These are phyloP conservation scores for Teunomyces aglyptinius DNA, from an alignment of 805 yeast genomes.

Conservation along the genomic window DNA sequence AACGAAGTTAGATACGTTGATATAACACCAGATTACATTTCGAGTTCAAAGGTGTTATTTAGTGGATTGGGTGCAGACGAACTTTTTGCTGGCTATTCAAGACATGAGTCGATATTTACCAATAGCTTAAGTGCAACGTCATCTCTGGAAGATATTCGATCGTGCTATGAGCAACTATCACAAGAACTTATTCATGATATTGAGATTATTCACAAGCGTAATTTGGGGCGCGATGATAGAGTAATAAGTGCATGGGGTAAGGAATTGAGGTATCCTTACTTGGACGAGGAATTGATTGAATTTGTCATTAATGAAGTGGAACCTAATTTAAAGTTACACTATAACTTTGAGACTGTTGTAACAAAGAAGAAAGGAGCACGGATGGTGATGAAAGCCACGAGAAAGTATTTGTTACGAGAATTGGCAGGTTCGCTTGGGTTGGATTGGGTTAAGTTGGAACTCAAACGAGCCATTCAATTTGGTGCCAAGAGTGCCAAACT, in stretches of 20 bases:
- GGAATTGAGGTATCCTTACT: slow-evolving; percentile 84
- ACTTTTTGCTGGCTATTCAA: slow-evolving; percentile 90
- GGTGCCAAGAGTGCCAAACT: slow-evolving; percentile 95
- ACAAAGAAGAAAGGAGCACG: slow-evolving; percentile 29
- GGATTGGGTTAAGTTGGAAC: slow-evolving; percentile 61
- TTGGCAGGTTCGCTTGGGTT: slow-evolving; percentile 56
- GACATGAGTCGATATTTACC: slow-evolving; percentile 61
- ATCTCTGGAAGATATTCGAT: slow-evolving; percentile 16
- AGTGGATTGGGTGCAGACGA: slow-evolving; percentile 99
- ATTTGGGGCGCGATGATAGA: slow-evolving; percentile 88
- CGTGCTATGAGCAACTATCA: slow-evolving; percentile 41
- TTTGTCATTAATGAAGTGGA: slow-evolving; percentile 49
- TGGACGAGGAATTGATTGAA: slow-evolving; percentile 60
- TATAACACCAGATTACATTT: slow-evolving; percentile 33
- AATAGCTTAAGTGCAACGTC: slow-evolving; percentile 15
- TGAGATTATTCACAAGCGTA: slow-evolving; percentile 69
- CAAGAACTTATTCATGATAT: slow-evolving; percentile 70
- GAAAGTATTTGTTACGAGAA: slow-evolving; percentile 60
- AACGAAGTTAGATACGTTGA: slow-evolving; percentile 8
- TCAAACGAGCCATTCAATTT: slow-evolving; percentile 93
- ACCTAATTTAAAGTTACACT: slow-evolving; percentile 43
- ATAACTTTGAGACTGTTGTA: slow-evolving; percentile 20
- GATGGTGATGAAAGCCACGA: slow-evolving; percentile 18
- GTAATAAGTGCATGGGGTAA: slow-evolving; percentile 85
- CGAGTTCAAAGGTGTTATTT: slow-evolving; percentile 66